Evolutionary conservation across 495 filamentous ascomycete genomes (phyloP).

Genomic region (Penicillium psychrofluorescens): DNA sequence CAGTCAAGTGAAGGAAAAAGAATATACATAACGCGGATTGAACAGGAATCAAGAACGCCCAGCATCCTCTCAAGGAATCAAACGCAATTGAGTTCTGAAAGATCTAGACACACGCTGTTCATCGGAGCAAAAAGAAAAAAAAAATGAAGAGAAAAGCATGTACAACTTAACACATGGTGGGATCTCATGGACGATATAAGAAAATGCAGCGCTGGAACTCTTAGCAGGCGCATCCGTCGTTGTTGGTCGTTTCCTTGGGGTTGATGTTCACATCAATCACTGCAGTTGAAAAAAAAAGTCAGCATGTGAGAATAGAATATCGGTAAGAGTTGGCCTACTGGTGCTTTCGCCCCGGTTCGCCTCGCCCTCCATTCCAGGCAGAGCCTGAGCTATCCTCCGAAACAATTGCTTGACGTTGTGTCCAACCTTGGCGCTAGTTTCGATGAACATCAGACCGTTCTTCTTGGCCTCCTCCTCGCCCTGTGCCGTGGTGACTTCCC

Average conservation of each 20-base stretch:
- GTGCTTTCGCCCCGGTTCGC: slow-evolving; percentile 58
- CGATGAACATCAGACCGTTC: slow-evolving; percentile 94
- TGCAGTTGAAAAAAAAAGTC: slow-evolving; percentile 22
- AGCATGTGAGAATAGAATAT: slow-evolving; percentile 6
- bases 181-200: slow-evolving; percentile 30
- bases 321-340: slow-evolving; percentile 36
- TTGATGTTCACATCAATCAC: slow-evolving; percentile 96
- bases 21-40: neutral
- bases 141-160: slow-evolving; percentile 24
- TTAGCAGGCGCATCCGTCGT: slow-evolving; percentile 81
- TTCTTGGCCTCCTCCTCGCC: slow-evolving; percentile 98
- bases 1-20: too few relatives aligned
- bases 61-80: neutral
- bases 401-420: slow-evolving; percentile 98
- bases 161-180: slow-evolving; percentile 34
- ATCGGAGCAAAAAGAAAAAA: slow-evolving; percentile 14
- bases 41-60: neutral
- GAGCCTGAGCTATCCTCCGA: slow-evolving; percentile 91
- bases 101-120: slow-evolving; percentile 26
- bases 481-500: slow-evolving; percentile 88
- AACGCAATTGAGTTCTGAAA: slow-evolving; percentile 12
- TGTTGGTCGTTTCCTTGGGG: slow-evolving; percentile 56
- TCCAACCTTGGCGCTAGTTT: slow-evolving; percentile 95
- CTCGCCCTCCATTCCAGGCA: slow-evolving; percentile 94
- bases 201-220: slow-evolving; percentile 1